Evolutionary conservation across 768 basidiomycete species (phyloP), one percentile per base, ranked within the genome.

Genomic region (Suillus discolor): DNA sequence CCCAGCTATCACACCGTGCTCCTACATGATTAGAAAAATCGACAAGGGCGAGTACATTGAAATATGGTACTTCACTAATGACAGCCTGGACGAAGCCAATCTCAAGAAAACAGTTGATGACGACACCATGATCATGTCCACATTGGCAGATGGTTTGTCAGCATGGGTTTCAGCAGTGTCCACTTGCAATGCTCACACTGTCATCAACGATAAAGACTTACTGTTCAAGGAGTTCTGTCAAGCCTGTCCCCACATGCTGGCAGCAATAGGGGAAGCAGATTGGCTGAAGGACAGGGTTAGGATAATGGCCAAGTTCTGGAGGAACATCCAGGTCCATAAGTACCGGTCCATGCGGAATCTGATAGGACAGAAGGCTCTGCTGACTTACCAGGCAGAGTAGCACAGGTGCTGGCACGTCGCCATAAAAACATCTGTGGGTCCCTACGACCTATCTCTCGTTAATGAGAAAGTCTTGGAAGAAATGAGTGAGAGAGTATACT

Each of bases 281-380:
- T 47, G 45, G 45, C 45, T 12, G 4, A 11, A 13, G 5, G 45
- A 47, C 3, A n/a, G n/a, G 5, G 2, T 47, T 4, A n/a, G 45
- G 0, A 47, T 47, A n/a, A 47, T 47, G 45, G 45, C n/a, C 0
- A 12, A 5, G 4, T 47, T 47, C 11, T 47, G 45, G 45, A 47
- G n/a, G 11, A 47, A 47, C n/a, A n/a, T 23, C 1, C 45, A 47
- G 4, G n/a, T 47, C 0, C 45, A 47, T 12, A 12, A 2, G 3
- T 13, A 1, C 2, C 2, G 20, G 0, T 47, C 45, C 0, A 0
- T 47, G 2, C 12, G 11, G 2, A 4, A 5, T 5, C 11, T 0
- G 0, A 12, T 47, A 47, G 45, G 4, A 0, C n/a, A 47, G n/a
- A 47, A 47, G 45, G 5, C 12, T 0, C n/a, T 47, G 4, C 5